Evolutionary conservation across 2,329 filamentous ascomycete genomes (phyloP), one percentile per base, ranked within the genome.

Genomic region (Venturia pyrina): DNA sequence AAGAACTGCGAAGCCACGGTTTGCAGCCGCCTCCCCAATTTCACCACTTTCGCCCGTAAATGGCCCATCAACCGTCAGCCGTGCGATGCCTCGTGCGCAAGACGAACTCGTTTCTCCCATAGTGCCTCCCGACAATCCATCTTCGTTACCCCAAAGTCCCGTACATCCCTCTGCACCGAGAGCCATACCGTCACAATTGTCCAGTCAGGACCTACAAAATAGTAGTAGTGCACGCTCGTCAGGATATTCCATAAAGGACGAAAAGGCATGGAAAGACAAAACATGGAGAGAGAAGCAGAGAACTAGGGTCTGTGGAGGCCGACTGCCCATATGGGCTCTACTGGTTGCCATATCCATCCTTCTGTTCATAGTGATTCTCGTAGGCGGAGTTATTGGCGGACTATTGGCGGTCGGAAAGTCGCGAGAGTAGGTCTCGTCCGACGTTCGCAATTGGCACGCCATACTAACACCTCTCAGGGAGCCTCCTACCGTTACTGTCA

Each of bases 381-480:
- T 84, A 56, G 83, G 82, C 63, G 82, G 81, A 65, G 79, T 81
- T 6, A 80, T 85, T 70, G 83, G 83, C 5, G 82, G 81, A 46
- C 75, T 84, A 32, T 71, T 84, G 63, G 80, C 81, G 80, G 46
- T 75, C 73, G 65, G 75, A 73, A 68, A 76, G 73, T 63, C 48
- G 41, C 72, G 32, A 44, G 70, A 74, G 63, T 68, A 70, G 19
- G 70, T 69, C 46, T 28, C 19, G 64, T 69, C 46, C 66, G 68
- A 40, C 57, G 69, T 13, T 24, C 48, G 13, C 15, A 28, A 43
- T 61, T 3, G 5, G 28, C 13, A 17, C 48, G 5, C 32, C 13
- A 7, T 43, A 56, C 40, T 50, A 24, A 63, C 44, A 1, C 13
- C 10, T 37, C 15, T 32, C 44, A 63, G 46, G 40, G 50, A 56